Percentiles rank a stretch among this genome's conserved stretches.
Evolutionary conservation across 2,329 filamentous ascomycete genomes (phyloP).

Genomic region (Aaosphaeria pasadenensis): DNA sequence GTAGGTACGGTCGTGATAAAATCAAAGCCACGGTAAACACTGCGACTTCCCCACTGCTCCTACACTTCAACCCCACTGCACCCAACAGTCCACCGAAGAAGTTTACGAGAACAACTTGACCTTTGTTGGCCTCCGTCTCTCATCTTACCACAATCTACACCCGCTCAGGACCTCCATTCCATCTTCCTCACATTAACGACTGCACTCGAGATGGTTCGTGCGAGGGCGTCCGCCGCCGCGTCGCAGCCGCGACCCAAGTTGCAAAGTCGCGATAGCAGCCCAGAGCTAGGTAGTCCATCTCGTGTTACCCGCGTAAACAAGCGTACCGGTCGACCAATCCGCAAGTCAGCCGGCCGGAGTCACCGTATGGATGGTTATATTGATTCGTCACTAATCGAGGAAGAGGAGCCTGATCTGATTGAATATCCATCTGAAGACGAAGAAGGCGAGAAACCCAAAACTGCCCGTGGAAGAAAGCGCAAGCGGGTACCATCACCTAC

Average conservation of each 20-base stretch:
- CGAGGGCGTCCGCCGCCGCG: neutral
- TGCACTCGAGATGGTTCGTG: neutral
- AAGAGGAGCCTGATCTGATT: conserved; percentile 22
- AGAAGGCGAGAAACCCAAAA: conserved; percentile 20
- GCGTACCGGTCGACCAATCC: conserved; percentile 43
- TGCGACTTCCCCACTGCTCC: too few relatives aligned
- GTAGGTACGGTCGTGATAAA: too few relatives aligned
- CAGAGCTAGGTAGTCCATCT: conserved; percentile 27
- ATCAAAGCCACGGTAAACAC: too few relatives aligned
- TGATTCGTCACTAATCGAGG: conserved; percentile 37
- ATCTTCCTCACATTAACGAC: too few relatives aligned
- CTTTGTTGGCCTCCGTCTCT: too few relatives aligned
- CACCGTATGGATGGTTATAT: conserved; percentile 37
- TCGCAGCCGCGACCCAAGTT: neutral
- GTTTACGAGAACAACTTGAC: too few relatives aligned
- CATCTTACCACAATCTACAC: too few relatives aligned
- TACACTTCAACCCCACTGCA: too few relatives aligned
- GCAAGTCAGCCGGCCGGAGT: conserved; percentile 37
- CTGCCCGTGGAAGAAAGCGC: conserved; percentile 24
- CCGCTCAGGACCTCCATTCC: too few relatives aligned
- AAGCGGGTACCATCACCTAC: conserved; percentile 34
- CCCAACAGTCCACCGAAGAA: too few relatives aligned
- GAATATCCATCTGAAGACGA: conserved; percentile 27
- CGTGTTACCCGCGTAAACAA: conserved; percentile 35
- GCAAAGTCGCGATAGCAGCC: conserved; percentile 12